Evolutionary conservation across 306 rosid species (phyloP).

Genomic region (Alnus glutinosa): DNA sequence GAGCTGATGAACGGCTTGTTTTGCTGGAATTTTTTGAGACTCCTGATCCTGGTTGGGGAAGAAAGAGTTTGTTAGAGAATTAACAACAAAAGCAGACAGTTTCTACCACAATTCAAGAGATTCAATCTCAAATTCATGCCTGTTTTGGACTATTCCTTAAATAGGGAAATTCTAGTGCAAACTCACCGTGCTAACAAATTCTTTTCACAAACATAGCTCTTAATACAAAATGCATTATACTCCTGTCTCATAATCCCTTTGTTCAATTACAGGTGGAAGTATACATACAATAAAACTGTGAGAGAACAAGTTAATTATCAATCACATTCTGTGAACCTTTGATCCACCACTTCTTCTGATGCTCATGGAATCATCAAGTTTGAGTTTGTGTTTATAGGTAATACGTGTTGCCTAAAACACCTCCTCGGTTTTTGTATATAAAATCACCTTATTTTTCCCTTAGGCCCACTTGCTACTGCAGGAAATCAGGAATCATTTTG

Average conservation of each 20-base stretch:
- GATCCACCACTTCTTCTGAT: background rate
- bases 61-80: conserved; percentile 22
- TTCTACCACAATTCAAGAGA: conserved; percentile 10
- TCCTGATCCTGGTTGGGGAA: conserved; percentile 41
- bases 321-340: background rate
- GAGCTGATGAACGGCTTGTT: conserved; percentile 50
- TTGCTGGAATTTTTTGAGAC: conserved; percentile 47
- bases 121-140: conserved; percentile 8
- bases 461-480: background rate
- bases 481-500: conserved; percentile 1
- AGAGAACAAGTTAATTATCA: background rate
- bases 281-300: background rate
- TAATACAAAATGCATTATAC: background rate
- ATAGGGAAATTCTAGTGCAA: conserved; percentile 3
- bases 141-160: background rate
- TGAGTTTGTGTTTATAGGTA: conserved; percentile 4
- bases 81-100: background rate
- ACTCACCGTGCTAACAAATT: background rate
- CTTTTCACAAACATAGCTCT: background rate
- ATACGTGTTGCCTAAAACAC: background rate
- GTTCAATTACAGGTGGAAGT: conserved; percentile 2
- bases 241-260: background rate
- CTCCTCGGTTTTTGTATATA: background rate
- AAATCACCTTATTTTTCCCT: background rate
- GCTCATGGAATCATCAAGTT: background rate